phyloP scores from a whole-genome alignment of 495 filamentous ascomycete species.

The Hyaloscypha variabilis region DNA sequence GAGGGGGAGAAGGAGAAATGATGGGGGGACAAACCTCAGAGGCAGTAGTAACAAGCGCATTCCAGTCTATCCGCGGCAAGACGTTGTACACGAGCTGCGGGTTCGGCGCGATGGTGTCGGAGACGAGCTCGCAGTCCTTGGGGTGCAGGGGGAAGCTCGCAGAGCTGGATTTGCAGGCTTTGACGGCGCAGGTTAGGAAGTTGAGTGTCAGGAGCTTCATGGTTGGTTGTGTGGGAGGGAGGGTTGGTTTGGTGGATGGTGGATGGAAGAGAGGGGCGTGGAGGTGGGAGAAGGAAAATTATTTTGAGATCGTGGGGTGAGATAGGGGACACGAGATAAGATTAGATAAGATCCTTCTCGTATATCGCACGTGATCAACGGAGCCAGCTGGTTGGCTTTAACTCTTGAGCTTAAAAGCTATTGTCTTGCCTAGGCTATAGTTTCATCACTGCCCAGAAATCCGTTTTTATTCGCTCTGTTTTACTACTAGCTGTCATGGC shows the following conservation, averaged over 20 bases:
- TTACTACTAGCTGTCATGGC: too few relatives aligned
- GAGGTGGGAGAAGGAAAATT: not conserved
- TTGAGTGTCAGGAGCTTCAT: slow-evolving; percentile 99
- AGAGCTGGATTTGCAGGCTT: slow-evolving; percentile 80
- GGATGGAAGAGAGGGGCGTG: not conserved
- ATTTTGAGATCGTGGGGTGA: slow-evolving; percentile 8
- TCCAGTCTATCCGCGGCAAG: slow-evolving; percentile 87
- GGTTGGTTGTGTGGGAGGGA: slow-evolving; percentile 7
- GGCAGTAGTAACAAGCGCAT: slow-evolving; percentile 69
- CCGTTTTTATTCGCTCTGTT: too few relatives aligned
- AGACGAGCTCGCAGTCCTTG: slow-evolving; percentile 83
- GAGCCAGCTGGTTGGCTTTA: too few relatives aligned
- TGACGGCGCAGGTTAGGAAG: slow-evolving; percentile 95
- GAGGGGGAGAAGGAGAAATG: slow-evolving; percentile 15
- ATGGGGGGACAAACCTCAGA: slow-evolving; percentile 65
- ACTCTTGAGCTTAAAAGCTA: too few relatives aligned
- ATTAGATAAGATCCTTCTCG: not conserved
- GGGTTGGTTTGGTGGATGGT: not conserved
- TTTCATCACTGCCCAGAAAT: too few relatives aligned
- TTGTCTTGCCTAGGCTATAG: too few relatives aligned
- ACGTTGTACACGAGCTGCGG: slow-evolving; percentile 78
- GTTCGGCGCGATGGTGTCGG: slow-evolving; percentile 79
- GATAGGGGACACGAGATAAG: too few relatives aligned
- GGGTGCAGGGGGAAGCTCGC: slow-evolving; percentile 89
- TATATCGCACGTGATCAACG: not conserved